phyloP scores from a whole-genome alignment of 2,329 filamentous ascomycete species.

The Coleophoma crateriformis region DNA sequence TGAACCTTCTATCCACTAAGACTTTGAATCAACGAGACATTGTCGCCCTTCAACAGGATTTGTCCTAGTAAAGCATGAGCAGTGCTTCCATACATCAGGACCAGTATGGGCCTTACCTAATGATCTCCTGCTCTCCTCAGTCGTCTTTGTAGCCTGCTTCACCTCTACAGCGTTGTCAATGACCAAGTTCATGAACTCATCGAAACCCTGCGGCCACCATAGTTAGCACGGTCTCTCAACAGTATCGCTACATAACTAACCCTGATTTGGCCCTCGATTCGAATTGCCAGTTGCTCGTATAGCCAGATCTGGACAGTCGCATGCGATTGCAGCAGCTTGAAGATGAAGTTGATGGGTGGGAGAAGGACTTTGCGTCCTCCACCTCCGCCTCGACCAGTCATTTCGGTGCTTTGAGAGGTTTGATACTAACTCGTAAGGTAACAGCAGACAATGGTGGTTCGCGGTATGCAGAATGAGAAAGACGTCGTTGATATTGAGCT shows the following conservation, averaged over 20 bases:
- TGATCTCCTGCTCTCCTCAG: slow-evolving; percentile 71
- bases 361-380: slow-evolving; percentile 61
- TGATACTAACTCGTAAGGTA: neutral
- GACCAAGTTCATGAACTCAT: slow-evolving; percentile 99
- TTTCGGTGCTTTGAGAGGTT: slow-evolving; percentile 7
- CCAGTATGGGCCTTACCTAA: slow-evolving; percentile 59
- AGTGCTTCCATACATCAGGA: neutral
- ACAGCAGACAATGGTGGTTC: neutral
- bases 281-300: slow-evolving; percentile 89
- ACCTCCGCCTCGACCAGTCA: slow-evolving; percentile 29
- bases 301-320: slow-evolving; percentile 91
- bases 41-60: slow-evolving; percentile 63
- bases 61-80: slow-evolving; percentile 40
- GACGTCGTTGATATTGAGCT: neutral
- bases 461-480: neutral
- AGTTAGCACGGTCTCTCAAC: neutral
- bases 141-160: slow-evolving; percentile 74
- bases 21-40: slow-evolving; percentile 56
- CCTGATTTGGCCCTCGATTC: slow-evolving; percentile 94
- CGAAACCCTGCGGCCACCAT: slow-evolving; percentile 66
- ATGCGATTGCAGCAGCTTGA: slow-evolving; percentile 76
- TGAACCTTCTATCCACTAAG: slow-evolving; percentile 24
- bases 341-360: slow-evolving; percentile 82
- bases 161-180: slow-evolving; percentile 95
- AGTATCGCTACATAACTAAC: slow-evolving; percentile 43